Percentiles rank a stretch among this genome's conserved stretches.
These are phyloP conservation scores for Daldinia caldariorum DNA, from an alignment of 495 filamentous ascomycete genomes.

Conservation along the genomic window DNA sequence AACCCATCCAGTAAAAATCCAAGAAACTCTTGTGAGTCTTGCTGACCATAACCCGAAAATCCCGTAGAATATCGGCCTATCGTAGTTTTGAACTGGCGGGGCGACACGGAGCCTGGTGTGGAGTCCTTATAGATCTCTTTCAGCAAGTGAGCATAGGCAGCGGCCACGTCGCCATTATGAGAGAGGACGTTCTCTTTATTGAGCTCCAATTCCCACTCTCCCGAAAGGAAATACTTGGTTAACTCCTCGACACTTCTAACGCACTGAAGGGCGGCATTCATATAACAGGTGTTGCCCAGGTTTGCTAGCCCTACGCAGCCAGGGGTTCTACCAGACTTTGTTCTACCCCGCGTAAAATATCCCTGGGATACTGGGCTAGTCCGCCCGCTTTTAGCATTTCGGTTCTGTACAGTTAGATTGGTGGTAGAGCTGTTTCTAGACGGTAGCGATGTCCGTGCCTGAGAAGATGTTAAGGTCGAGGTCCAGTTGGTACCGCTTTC, in stretches of 20 bases:
- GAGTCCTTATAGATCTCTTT: conserved; percentile 74
- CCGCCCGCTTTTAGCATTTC: conserved; percentile 61
- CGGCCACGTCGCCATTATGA: conserved; percentile 83
- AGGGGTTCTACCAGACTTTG: conserved; percentile 65
- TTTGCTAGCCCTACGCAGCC: conserved; percentile 87
- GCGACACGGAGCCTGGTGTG: conserved; percentile 70
- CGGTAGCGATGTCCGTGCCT: conserved; percentile 29
- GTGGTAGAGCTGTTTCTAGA: conserved; percentile 45
- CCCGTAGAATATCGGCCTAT: conserved; percentile 82
- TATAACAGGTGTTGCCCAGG: conserved; percentile 97
- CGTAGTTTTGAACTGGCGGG: conserved; percentile 78
- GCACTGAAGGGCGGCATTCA: conserved; percentile 97
- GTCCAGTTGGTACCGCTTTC: conserved; percentile 47
- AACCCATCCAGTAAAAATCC: conserved; percentile 94
- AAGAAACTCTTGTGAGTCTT: conserved; percentile 98
- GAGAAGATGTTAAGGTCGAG: conserved; percentile 35
- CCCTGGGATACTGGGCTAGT: conserved; percentile 69
- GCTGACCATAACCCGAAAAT: conserved; percentile 94
- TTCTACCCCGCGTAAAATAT: conserved; percentile 71
- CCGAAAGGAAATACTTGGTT: conserved; percentile 85
- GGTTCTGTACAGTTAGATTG: conserved; percentile 46
- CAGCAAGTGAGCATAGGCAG: conserved; percentile 78
- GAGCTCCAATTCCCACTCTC: conserved; percentile 77
- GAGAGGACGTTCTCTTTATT: conserved; percentile 86
- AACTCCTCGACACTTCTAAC: conserved; percentile 90